A percentile compares a stretch with the other conserved stretches of the same genome.
Evolutionary conservation across 257 asterid genomes (phyloP).

Genomic region (Marsdenia floribunda): DNA sequence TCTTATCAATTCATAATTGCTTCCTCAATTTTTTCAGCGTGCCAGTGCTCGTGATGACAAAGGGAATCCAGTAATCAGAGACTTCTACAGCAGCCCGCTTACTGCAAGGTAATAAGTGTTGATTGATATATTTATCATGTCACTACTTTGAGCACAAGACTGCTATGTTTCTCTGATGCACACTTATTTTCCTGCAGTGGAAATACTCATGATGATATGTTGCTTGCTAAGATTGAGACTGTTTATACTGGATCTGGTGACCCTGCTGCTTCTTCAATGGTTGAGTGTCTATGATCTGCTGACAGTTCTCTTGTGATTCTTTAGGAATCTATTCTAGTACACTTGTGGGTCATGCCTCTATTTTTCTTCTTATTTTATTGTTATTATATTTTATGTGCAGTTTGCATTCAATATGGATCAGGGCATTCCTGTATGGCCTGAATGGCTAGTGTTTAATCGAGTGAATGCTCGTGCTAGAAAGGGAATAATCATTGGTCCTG

Average conservation of each 20-base stretch:
- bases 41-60: slow-evolving; percentile 88
- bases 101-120: slow-evolving; percentile 69
- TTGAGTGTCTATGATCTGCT: slow-evolving; percentile 30
- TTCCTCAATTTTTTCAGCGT: slow-evolving; percentile 40
- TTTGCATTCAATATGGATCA: slow-evolving; percentile 90
- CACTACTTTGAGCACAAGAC: neutral
- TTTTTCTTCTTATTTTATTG: neutral
- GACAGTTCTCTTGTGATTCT: slow-evolving; percentile 5
- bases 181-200: slow-evolving; percentile 57
- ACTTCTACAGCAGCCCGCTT: slow-evolving; percentile 90
- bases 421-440: slow-evolving; percentile 76
- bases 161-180: neutral
- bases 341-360: neutral
- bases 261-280: slow-evolving; percentile 86
- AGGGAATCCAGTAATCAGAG: slow-evolving; percentile 87
- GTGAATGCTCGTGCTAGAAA: slow-evolving; percentile 88
- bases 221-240: slow-evolving; percentile 87
- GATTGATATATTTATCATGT: neutral
- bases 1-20: neutral
- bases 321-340: neutral
- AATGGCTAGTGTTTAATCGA: slow-evolving; percentile 83
- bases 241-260: slow-evolving; percentile 86
- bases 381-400: slow-evolving; percentile 37
- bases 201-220: slow-evolving; percentile 77
- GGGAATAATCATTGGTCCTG: slow-evolving; percentile 74